Evolutionary conservation across 2,329 filamentous ascomycete genomes (phyloP).

Genomic region (Aureobasidium zeae): DNA sequence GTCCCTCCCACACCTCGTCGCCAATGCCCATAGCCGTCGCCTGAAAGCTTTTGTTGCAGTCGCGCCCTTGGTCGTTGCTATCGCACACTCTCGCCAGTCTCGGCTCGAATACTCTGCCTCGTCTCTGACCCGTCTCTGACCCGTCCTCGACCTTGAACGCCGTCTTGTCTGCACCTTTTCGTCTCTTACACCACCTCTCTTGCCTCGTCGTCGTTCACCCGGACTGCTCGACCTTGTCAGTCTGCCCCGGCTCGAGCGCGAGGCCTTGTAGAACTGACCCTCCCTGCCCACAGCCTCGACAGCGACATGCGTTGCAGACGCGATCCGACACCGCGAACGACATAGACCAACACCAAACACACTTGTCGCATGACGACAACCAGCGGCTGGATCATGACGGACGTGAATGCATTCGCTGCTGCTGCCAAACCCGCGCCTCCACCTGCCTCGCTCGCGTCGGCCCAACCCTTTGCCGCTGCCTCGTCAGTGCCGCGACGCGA

Average conservation of each 20-base stretch:
- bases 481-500: constrained; percentile 1
- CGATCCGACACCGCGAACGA: constrained; percentile 9
- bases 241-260: background rate
- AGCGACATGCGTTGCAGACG: constrained; percentile 14
- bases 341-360: constrained; percentile 1
- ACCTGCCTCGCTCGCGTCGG: too few species aligned
- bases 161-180: background rate
- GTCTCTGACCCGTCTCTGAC: constrained; percentile 13
- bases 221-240: background rate
- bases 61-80: constrained; percentile 5
- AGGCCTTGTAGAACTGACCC: constrained; percentile 5
- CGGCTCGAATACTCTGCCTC: background rate
- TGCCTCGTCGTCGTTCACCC: background rate
- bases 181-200: background rate
- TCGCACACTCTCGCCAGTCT: background rate
- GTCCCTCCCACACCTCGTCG: constrained; percentile 2
- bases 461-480: background rate
- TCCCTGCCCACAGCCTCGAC: constrained; percentile 12
- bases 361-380: constrained; percentile 7
- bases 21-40: constrained; percentile 12
- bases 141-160: constrained; percentile 3
- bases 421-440: constrained; percentile 3
- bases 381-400: constrained; percentile 11
- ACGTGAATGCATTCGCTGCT: constrained; percentile 14
- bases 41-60: constrained; percentile 1